Base-by-base conservation (phyloP, 441 rosid species). In the Bruguiera hainesii region DNA sequence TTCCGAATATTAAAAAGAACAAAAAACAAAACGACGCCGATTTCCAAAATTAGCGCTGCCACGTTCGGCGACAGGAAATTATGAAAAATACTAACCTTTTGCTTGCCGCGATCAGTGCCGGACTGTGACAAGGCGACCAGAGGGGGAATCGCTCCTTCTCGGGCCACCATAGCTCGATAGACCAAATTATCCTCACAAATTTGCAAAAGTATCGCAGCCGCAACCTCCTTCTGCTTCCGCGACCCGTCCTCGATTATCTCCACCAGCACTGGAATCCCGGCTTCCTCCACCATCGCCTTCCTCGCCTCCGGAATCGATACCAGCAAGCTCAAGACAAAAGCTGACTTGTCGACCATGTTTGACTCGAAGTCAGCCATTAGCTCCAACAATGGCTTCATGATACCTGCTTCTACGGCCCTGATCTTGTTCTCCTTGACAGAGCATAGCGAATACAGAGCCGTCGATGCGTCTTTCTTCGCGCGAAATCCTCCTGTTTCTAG, bases 271-370 rank as follows among this genome's bases (percentile, higher is more conserved):
- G 99, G 97, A n/a, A 94, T 83, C 33, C 97, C 98, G 0, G 87
- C 96, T 76, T 89, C 98, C 37, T 87, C 93, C 20, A 94, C 99
- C 7, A 89, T 64, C 56, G 96, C 84, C 61, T 85, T 69, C 66
- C 77, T 87, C 6, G 94, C 94, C 70, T 94, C 98, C 71, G 85
- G 79, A 33, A 77, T 75, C 9, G 84, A 73, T 61, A 85, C 82
- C 61, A 94, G 53, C 57, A 82, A 63, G 66, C 79, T 86, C 87
- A 88, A 50, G 19, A 94, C 93, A 64, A 71, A 91, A 4, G 88
- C 97, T 23, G 97, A 87, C 71, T 94, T 94, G 71, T 94, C 99
- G 42, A 91, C 97, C 99, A 94, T 94, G 83, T 79, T 88, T n/a
- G 99, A 91, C 58, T 80, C 86, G 56, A 94, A 86, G 75, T 91